Evolutionary conservation across 352 stramenopile genomes (phyloP).

Genomic region (Elongisporangium prolatum): DNA sequence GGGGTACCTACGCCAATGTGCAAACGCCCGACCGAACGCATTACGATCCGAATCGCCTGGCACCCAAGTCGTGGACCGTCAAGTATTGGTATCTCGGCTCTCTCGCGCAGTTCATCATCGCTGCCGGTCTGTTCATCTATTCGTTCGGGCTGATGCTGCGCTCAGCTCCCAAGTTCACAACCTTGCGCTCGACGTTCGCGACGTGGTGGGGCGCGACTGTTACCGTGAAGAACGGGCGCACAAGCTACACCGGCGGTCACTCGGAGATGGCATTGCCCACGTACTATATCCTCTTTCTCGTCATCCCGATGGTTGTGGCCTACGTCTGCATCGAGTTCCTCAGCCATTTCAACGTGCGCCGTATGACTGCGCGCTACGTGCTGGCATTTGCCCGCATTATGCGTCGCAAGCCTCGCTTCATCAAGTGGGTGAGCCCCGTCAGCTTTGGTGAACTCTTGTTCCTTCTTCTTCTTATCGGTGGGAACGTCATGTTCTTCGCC

Average conservation of each 20-base stretch:
- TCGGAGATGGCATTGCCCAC: constrained; percentile 19
- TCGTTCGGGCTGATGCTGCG: constrained; percentile 9
- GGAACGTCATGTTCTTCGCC: constrained; percentile 21
- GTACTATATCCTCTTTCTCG: constrained; percentile 24
- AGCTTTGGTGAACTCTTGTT: constrained; percentile 27
- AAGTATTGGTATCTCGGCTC: constrained; percentile 10
- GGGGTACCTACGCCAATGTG: neutral
- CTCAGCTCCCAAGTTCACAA: neutral
- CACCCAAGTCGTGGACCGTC: neutral
- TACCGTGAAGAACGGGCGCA: neutral
- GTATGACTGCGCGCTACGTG: constrained; percentile 8
- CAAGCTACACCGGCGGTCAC: neutral
- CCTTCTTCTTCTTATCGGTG: constrained; percentile 12
- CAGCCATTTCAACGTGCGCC: constrained; percentile 13
- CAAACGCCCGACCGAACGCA: neutral
- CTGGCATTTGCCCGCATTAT: constrained; percentile 9
- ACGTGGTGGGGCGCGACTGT: neutral
- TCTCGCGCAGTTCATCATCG: constrained; percentile 2
- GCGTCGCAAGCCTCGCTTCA: constrained; percentile 15
- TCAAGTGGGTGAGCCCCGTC: constrained; percentile 6
- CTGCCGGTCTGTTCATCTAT: constrained; percentile 19
- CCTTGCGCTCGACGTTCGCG: neutral
- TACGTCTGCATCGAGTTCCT: constrained; percentile 19
- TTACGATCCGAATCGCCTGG: neutral
- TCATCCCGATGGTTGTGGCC: constrained; percentile 14